phyloP scores from a whole-genome alignment of 2,329 filamentous ascomycete species.

The Diatrype stigma region DNA sequence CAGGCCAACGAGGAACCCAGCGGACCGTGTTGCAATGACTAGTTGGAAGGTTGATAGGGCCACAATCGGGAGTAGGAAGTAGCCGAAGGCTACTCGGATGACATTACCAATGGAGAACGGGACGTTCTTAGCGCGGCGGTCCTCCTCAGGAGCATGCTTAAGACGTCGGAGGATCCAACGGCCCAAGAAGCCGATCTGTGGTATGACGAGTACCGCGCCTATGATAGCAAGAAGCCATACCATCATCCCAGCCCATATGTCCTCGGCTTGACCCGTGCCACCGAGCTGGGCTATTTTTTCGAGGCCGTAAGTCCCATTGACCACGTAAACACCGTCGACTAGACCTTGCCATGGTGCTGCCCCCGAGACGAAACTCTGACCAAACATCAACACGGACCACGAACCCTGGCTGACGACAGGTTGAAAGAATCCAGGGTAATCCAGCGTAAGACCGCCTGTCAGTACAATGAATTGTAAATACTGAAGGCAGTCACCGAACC shows the following conservation, averaged over 20 bases:
- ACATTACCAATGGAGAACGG: conserved; percentile 79
- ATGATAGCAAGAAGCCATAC: conserved; percentile 83
- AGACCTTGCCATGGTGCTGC: conserved; percentile 61
- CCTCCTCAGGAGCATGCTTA: conserved; percentile 72
- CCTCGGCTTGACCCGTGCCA: conserved; percentile 69
- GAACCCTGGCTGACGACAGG: conserved; percentile 81
- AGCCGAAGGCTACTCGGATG: conserved; percentile 86
- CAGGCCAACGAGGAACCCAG: conserved; percentile 66
- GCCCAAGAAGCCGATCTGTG: conserved; percentile 70
- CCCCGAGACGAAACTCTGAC: conserved; percentile 74
- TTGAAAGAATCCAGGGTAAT: conserved; percentile 92
- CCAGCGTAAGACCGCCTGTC: conserved; percentile 79
- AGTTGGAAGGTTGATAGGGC: conserved; percentile 89
- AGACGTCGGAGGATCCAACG: conserved; percentile 74
- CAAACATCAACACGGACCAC: conserved; percentile 92
- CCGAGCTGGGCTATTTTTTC: conserved; percentile 75
- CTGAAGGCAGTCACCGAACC: conserved; percentile 93
- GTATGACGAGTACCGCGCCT: conserved; percentile 59
- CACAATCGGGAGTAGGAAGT: conserved; percentile 82
- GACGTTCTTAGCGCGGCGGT: conserved; percentile 84
- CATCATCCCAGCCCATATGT: conserved; percentile 93
- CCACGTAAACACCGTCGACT: conserved; percentile 81
- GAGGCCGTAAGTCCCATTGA: conserved; percentile 74
- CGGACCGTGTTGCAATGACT: conserved; percentile 66
- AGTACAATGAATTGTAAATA: conserved; percentile 92